Conservation (phyloP, 2,329 filamentous ascomycete genomes). For the Fusarium sp. region DNA sequence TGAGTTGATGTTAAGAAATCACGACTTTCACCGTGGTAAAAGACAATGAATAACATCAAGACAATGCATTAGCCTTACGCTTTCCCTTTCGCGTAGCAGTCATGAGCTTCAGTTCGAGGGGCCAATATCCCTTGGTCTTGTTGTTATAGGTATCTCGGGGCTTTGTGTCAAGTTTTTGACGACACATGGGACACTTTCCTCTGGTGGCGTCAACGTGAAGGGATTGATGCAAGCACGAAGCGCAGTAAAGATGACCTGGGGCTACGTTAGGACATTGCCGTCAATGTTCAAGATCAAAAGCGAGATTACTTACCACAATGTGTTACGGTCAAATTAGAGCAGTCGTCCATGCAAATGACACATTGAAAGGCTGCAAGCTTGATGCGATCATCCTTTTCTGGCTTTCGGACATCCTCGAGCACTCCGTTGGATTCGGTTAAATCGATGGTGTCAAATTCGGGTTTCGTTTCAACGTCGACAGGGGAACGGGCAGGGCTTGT, state of each 20-base stretch:
- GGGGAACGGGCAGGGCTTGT: constrained; percentile 31
- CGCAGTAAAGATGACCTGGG: constrained; percentile 74
- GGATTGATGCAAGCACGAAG: constrained; percentile 71
- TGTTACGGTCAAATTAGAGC: constrained; percentile 69
- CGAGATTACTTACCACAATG: constrained; percentile 69
- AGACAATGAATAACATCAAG: constrained; percentile 37
- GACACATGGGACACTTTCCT: constrained; percentile 73
- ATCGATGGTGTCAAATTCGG: constrained; percentile 52
- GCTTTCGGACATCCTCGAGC: constrained; percentile 58
- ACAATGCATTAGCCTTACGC: constrained; percentile 50
- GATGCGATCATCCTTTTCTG: constrained; percentile 61
- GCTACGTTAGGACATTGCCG: constrained; percentile 29
- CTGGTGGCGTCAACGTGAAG: constrained; percentile 68
- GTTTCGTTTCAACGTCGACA: constrained; percentile 24
- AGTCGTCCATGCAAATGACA: constrained; percentile 76
- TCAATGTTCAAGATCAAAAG: background rate
- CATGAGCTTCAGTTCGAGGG: constrained; percentile 73
- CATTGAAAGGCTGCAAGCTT: constrained; percentile 72
- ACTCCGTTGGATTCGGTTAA: constrained; percentile 58
- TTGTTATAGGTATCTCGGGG: constrained; percentile 55
- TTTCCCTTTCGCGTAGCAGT: constrained; percentile 66
- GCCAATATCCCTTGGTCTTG: constrained; percentile 67
- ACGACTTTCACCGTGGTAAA: background rate
- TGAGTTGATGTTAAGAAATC: background rate
- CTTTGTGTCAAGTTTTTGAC: constrained; percentile 67